A percentile compares a stretch with the other conserved stretches of the same genome.
Conservation (phyloP, 768 basidiomycete species). For the Psilocybe tampanensis region DNA sequence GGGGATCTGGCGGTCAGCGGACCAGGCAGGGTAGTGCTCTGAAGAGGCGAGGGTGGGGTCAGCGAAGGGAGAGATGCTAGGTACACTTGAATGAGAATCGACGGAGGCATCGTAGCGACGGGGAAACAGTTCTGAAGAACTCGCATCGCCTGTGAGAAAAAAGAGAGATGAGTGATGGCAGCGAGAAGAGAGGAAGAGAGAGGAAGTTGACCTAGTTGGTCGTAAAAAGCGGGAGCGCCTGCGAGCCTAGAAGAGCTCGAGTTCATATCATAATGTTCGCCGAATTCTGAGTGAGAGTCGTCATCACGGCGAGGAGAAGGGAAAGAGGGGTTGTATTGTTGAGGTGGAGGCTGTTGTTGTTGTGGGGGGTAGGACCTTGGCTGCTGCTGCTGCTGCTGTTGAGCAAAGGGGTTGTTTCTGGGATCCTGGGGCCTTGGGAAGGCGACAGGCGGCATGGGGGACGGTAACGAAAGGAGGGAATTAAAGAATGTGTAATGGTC, state of each 20-base stretch:
- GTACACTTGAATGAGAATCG: conserved; percentile 61
- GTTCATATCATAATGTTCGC: conserved; percentile 56
- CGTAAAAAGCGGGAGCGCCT: conserved; percentile 42
- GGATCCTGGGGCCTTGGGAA: conserved; percentile 22
- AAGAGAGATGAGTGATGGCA: conserved; percentile 4
- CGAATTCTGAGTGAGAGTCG: conserved; percentile 50
- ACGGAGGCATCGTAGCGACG: conserved; percentile 60
- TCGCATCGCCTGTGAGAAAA: conserved; percentile 25
- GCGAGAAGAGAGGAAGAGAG: background rate
- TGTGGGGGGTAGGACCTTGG: conserved; percentile 15
- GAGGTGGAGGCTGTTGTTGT: conserved; percentile 22
- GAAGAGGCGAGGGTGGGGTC: conserved; percentile 52
- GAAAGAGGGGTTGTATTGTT: conserved; percentile 28
- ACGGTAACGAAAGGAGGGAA: conserved; percentile 18
- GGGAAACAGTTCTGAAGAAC: conserved; percentile 34
- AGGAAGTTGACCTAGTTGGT: conserved; percentile 32
- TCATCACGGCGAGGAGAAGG: conserved; percentile 41
- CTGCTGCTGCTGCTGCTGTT: conserved; percentile 21
- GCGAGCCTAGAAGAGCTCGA: conserved; percentile 61
- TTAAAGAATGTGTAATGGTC: conserved; percentile 24
- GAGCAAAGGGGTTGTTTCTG: conserved; percentile 16
- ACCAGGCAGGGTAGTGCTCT: conserved; percentile 95
- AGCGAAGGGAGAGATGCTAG: conserved; percentile 59
- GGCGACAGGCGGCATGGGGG: conserved; percentile 20
- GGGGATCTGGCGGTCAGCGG: conserved; percentile 89